Evolutionary conservation across 1,284 basidiomycete species (phyloP).

Genomic region (Boletus mariae): DNA sequence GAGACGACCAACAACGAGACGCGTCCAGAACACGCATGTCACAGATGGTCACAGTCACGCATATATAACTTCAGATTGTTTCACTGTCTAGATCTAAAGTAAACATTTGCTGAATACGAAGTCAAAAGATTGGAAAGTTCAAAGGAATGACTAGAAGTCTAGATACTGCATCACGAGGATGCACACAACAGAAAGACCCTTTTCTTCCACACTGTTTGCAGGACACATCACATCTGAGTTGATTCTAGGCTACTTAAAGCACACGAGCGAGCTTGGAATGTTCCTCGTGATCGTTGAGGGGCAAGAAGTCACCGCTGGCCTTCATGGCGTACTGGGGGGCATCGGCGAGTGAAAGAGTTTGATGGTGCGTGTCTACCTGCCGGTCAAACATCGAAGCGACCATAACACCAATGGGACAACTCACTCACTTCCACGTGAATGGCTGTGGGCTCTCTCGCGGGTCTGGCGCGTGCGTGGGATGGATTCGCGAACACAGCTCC

Average conservation of each 20-base stretch:
- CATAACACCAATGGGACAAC: neutral
- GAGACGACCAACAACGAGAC: conserved; percentile 17
- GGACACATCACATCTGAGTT: neutral
- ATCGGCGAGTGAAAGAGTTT: conserved; percentile 26
- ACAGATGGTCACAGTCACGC: conserved; percentile 26
- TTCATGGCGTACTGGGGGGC: conserved; percentile 27
- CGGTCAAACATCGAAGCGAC: conserved; percentile 1
- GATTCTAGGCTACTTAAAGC: conserved; percentile 8
- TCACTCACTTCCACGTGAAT: conserved; percentile 35
- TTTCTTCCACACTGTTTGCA: neutral
- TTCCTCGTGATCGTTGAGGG: conserved; percentile 25
- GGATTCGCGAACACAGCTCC: conserved; percentile 31
- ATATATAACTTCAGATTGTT: neutral
- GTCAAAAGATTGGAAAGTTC: conserved; percentile 5
- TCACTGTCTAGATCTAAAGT: neutral
- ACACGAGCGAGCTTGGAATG: conserved; percentile 15
- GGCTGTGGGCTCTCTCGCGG: conserved; percentile 19
- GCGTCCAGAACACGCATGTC: conserved; percentile 27
- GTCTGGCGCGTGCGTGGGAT: conserved; percentile 10
- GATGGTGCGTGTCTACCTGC: conserved; percentile 37
- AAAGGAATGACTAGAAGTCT: conserved; percentile 14
- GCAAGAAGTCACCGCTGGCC: conserved; percentile 23
- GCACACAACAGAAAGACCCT: neutral
- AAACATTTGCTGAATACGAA: neutral
- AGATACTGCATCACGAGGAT: conserved; percentile 1